Conservation (phyloP, 2,329 filamentous ascomycete genomes). For the Chaetomiaceae sp. region DNA sequence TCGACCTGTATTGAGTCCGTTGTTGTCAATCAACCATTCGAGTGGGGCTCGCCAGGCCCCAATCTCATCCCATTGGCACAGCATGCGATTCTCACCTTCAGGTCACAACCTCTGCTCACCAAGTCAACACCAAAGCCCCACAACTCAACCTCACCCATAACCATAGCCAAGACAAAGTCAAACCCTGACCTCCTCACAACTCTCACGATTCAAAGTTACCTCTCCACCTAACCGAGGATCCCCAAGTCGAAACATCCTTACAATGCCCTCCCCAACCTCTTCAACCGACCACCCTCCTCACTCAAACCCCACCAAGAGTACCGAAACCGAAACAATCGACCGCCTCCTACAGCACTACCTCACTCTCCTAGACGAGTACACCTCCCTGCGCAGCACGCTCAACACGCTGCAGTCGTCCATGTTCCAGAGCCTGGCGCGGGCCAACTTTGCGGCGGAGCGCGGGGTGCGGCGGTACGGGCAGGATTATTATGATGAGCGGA, state of each 20-base stretch:
- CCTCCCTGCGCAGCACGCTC: slow-evolving; percentile 52
- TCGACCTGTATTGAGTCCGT: background rate
- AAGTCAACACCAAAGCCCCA: background rate
- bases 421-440: slow-evolving; percentile 61
- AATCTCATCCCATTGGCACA: background rate
- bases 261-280: background rate
- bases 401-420: slow-evolving; percentile 51
- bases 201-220: no score
- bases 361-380: slow-evolving; percentile 62
- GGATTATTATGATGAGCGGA: slow-evolving; percentile 69
- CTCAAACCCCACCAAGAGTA: slow-evolving; percentile 25
- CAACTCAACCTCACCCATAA: background rate
- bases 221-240: no score
- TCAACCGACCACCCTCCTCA: slow-evolving; percentile 21
- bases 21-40: background rate
- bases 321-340: slow-evolving; percentile 51
- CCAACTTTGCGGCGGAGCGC: slow-evolving; percentile 66
- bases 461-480: slow-evolving; percentile 58
- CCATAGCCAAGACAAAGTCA: background rate
- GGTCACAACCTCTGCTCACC: slow-evolving; percentile 23
- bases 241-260: no score
- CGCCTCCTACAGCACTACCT: slow-evolving; percentile 62
- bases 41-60: background rate
- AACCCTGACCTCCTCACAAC: no score
- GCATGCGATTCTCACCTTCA: background rate